Evolutionary conservation across 1,284 basidiomycete species (phyloP).

Genomic region (Tausonia pullulans): DNA sequence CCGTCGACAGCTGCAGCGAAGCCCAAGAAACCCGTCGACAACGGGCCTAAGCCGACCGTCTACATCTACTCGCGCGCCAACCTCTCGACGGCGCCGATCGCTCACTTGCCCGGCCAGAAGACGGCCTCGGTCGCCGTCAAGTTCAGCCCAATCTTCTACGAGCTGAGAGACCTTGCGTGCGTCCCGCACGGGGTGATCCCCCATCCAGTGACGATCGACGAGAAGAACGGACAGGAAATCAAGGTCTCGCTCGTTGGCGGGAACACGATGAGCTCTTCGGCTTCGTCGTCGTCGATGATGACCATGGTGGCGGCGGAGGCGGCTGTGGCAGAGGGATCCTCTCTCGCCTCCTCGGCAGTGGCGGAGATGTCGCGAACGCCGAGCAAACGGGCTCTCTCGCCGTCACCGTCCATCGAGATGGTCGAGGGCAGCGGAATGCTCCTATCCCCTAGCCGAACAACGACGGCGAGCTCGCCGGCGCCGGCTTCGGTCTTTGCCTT

Average conservation of each 20-base stretch:
- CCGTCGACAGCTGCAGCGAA: conserved; percentile 4
- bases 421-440: background rate
- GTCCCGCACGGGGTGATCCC: conserved; percentile 11
- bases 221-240: conserved; percentile 52
- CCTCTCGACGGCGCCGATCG: conserved; percentile 80
- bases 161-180: conserved; percentile 48
- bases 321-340: conserved; percentile 17
- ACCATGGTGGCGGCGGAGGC: conserved; percentile 19
- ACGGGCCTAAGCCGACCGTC: conserved; percentile 55
- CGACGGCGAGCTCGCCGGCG: background rate
- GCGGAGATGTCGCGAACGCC: background rate
- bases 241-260: conserved; percentile 40
- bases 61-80: conserved; percentile 94
- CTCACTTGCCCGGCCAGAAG: conserved; percentile 90
- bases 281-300: conserved; percentile 23
- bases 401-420: background rate
- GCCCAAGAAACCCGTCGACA: conserved; percentile 25
- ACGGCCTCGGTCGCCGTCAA: conserved; percentile 86
- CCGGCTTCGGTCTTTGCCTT: conserved; percentile 57
- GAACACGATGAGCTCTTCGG: conserved; percentile 31
- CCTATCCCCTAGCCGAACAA: background rate
- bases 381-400: too few relatives aligned
- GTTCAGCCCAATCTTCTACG: conserved; percentile 88
- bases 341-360: background rate
- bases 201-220: conserved; percentile 50